Evolutionary conservation across 2,329 filamentous ascomycete genomes (phyloP), one percentile per base, ranked within the genome.

Genomic region (Hirsutella thompsonii): DNA sequence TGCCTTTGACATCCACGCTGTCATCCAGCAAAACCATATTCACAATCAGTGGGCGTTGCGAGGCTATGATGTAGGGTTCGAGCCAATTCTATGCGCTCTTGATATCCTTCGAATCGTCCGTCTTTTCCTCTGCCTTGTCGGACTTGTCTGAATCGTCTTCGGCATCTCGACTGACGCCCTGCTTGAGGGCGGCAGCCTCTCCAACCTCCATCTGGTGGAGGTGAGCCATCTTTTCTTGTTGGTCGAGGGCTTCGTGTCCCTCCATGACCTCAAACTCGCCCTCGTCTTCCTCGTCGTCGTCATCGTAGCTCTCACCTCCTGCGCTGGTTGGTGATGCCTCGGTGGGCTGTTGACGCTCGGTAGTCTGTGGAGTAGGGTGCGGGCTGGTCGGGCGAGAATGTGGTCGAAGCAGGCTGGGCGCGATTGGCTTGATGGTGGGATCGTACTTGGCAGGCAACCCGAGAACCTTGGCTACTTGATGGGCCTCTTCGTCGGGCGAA

Each of bases 401-500:
- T 37, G 46, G 44, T 19, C 23, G 39, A 29, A 42, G 46, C 39
- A 44, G 48, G n/a, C 41, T 51, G 2, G 50, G 55, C 38, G 68
- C 63, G 37, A 74, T 60, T 0, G 73, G 71, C 48, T 78, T 80
- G 48, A 81, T 69, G 1, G 75, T 79, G 1, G 77, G 76, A 46
- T 81, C 77, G 46, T 79, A 81, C 20, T 67, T 61, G 3, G 76
- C 76, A 1, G 77, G 76, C 2, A 81, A 59, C 0, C 76, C 77
- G 9, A 81, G 64, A 14, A 76, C 78, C 45, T 73, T 69, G 36
- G 77, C 77, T 6, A 82, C 78, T 42, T 70, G 69, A 48, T 80
- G 76, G 1, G 77, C 77, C 55, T 82, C 78, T 46, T 78, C 74
- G 47, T 79, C 76, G 2, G 73, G 61, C 1, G 72, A 72, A 34